Percentiles rank a stretch among this genome's conserved stretches.
These are phyloP conservation scores for Neonectria ditissima DNA, from an alignment of 2,329 filamentous ascomycete genomes.

Conservation along the genomic window DNA sequence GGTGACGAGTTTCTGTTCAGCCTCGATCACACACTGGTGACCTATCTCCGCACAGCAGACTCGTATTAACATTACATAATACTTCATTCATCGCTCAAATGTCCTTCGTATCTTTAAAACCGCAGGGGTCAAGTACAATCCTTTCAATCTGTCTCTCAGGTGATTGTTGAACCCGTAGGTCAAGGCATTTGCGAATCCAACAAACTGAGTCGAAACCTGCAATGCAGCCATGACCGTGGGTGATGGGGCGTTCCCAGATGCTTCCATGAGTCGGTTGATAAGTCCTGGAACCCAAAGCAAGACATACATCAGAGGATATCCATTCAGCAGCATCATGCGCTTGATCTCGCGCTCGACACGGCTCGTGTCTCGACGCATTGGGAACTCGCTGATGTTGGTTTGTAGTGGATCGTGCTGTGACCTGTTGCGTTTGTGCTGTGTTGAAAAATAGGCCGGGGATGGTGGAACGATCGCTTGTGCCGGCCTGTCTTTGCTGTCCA, in stretches of 20 bases:
- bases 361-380: constrained; percentile 30
- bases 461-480: not conserved
- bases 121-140: constrained; percentile 32
- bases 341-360: constrained; percentile 40
- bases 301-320: constrained; percentile 42
- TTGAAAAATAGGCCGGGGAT: not conserved
- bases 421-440: not conserved
- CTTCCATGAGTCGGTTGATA: constrained; percentile 39
- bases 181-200: constrained; percentile 38
- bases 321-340: constrained; percentile 42
- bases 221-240: constrained; percentile 31
- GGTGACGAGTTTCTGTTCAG: not conserved
- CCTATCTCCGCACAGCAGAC: not conserved
- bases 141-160: constrained; percentile 35
- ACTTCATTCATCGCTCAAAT: not conserved
- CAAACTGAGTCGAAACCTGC: constrained; percentile 38
- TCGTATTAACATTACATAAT: not conserved
- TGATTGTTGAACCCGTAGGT: constrained; percentile 44
- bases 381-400: constrained; percentile 41
- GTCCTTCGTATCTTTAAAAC: constrained; percentile 23
- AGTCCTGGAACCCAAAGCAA: constrained; percentile 40
- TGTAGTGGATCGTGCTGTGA: constrained; percentile 20
- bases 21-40: not conserved
- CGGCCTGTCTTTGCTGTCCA: not conserved
- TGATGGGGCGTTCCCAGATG: constrained; percentile 25